Base-by-base conservation (phyloP, 176 grass and related monocot genomes). In the Raddia distichophylla region DNA sequence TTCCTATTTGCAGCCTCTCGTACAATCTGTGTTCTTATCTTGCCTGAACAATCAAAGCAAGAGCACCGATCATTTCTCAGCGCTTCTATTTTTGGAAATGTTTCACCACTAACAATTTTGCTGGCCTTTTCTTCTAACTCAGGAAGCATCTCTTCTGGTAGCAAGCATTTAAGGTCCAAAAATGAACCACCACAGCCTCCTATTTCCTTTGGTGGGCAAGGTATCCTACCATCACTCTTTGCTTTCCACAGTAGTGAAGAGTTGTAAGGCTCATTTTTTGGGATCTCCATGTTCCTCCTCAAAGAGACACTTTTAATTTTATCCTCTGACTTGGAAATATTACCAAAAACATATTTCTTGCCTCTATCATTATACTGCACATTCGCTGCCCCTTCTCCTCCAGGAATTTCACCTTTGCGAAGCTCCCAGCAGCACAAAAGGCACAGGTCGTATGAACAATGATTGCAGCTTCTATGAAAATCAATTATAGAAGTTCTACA, bases 401-500 rank as follows among this genome's bases (percentile, higher is more conserved):
- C 92, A 62, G 86, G 81, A 14, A 94, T 73, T 64, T 77, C 53
- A 62, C 92, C 83, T 69, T 78, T 64, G 75, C 90, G 92, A 82
- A 97, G 85, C 80, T 97, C 94, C 52, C 34, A 73, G 81, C 86
- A 94, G 77, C 94, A 97, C 9, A 16, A 85, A 52, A 94, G 74
- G 50, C 95, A 98, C 56, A 98, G 55, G n/a, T 98, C 90, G 55
- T 93, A 94, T 5, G 15, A 77, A 85, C 95, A 98, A 48, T 34
- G 17, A 7, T 73, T 83, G 71, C 95, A 98, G 67, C 90, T 93
- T 88, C 94, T 87, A 71, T 98, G 95, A 49, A 89, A 87, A 84
- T 98, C 90, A 77, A 89, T 81, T 57, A 98, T 94, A 40, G 37
- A 40, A 40, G 37, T 40, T 40, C 37, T 40, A 67, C 95, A 94